Percentiles rank a stretch among this genome's conserved stretches.
These are phyloP conservation scores for Simplicillium aogashimaense DNA, from an alignment of 2,329 filamentous ascomycete genomes.

Conservation along the genomic window DNA sequence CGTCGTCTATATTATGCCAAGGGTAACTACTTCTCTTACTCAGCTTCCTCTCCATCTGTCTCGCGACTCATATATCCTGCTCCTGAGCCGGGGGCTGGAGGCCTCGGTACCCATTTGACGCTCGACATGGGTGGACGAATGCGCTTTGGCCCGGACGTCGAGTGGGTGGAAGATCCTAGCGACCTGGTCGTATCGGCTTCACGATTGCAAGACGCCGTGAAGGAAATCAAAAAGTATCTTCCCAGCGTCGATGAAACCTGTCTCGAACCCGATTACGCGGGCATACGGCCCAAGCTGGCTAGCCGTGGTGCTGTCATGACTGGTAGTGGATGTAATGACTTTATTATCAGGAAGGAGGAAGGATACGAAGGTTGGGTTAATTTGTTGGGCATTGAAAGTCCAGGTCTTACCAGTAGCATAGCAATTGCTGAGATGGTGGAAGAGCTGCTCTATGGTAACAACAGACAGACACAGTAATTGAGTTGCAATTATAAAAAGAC, in stretches of 20 bases:
- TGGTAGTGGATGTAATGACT: slow-evolving; percentile 71
- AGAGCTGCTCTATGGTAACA: slow-evolving; percentile 32
- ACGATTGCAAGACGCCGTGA: slow-evolving; percentile 56
- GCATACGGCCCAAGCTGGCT: slow-evolving; percentile 78
- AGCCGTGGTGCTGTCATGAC: slow-evolving; percentile 46
- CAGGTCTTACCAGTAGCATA: slow-evolving; percentile 76
- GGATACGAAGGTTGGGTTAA: slow-evolving; percentile 80
- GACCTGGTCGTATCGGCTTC: slow-evolving; percentile 60
- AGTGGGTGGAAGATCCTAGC: slow-evolving; percentile 69
- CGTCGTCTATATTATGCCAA: slow-evolving; percentile 73
- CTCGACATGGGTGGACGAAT: slow-evolving; percentile 77
- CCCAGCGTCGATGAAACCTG: slow-evolving; percentile 58
- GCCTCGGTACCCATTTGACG: slow-evolving; percentile 87
- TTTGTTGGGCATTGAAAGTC: slow-evolving; percentile 85
- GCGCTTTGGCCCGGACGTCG: slow-evolving; percentile 88
- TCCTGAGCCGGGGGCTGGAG: slow-evolving; percentile 69
- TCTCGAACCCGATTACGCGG: slow-evolving; percentile 76
- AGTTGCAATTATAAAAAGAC: neutral
- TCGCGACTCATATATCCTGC: slow-evolving; percentile 78
- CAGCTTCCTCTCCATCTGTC: slow-evolving; percentile 50
- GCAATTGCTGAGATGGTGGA: slow-evolving; percentile 74
- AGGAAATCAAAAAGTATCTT: slow-evolving; percentile 70
- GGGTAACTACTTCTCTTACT: slow-evolving; percentile 89
- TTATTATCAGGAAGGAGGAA: slow-evolving; percentile 67
- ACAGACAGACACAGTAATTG: neutral